Base-by-base conservation (phyloP, 2,329 filamentous ascomycete genomes). In the Ophidiomyces ophidiicola region DNA sequence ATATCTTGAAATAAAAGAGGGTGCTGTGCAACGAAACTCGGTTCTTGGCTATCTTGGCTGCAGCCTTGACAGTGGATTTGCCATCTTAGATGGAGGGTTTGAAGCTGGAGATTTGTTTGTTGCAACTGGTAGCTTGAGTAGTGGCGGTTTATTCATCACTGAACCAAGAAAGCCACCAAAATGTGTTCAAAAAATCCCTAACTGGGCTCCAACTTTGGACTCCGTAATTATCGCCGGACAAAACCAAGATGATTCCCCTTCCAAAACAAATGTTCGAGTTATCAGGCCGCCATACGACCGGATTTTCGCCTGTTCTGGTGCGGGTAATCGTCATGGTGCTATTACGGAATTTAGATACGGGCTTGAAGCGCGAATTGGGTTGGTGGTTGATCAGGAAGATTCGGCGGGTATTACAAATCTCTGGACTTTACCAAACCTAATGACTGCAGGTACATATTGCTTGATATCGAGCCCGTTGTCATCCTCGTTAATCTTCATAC, bases 21-120 rank as follows among this genome's bases (percentile, higher is more conserved):
- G 60, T 4, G 66, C 71, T 69, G 32, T 64, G 73, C 48, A 56
- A 78, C 38, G 67, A 70, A 36, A 66, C 69, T 28, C 66, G 70
- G 39, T 68, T 71, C 68, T 83, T 42, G 80, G 81, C 5, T 69
- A 70, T 36, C 76, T 83, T 47, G 69, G 73, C 37, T 81, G 80
- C 50, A 83, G 82, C 44, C 80, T 93, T 32, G 81, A 85, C 42
- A 78, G 73, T 2, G 85, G 85, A 2, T 92, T 96, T 55, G 80
- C 85, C 36, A 82, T 78, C 38, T 50, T 64, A 12, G 66, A 68
- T 41, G 68, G 82, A n/a, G 76, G 73, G 33, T 72, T 75, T 46
- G 64, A 70, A 24, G 76, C 73, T 42, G 76, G 77, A 2, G 87
- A 94, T 55, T 70, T 92, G n/a, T 64, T 94, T 32, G 71, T 92